Evolutionary conservation across 2,329 filamentous ascomycete genomes (phyloP), one percentile per base, ranked within the genome.

Genomic region (Tolypocladium capitatum): DNA sequence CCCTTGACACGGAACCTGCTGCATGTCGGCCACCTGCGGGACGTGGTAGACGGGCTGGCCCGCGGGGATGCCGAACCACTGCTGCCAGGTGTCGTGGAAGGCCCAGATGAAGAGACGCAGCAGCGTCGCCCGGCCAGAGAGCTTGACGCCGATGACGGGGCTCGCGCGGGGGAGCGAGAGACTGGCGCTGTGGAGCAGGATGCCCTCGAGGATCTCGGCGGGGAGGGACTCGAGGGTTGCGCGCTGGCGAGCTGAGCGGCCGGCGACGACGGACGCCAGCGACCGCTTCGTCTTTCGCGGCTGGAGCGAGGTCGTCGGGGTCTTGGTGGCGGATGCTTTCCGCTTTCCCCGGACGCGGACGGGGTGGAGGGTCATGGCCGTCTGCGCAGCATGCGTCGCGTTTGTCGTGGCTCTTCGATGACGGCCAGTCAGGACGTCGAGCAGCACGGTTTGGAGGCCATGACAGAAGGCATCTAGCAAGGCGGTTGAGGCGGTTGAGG

Each of bases 201-300:
- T 76, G 31, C 52, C 63, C 55, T 78, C 73, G 13, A 80, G 65
- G 24, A 80, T 63, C 57, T 80, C 76, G 7, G 69, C 56, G 0
- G 76, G 76, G 9, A 80, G 60, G 30, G 55, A 55, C 45, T 67
- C 59, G 21, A 68, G 54, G 11, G 42, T 56, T 4, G 55, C 46
- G 16, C 59, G 58, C 27, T 47, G 53, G 21, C 58, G 59, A 13
- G 52, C 48, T 14, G 56, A 48, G 40, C 61, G 59, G 9, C 53
- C 49, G 21, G 60, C 56, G 20, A 64, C 52, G 38, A 65, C 60
- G n/a, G 55, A 53, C 10, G 56, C 54, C 9, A 67, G 51, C 0
- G 59, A 60, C 24, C 55, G 58, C 42, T 56, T 62, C 48, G 54
- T 56, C 51, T 58, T 63, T 30, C 58, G 59, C 11, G 46, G 35